Base-by-base conservation (phyloP, 805 yeast genomes). In the Ascoidea asiatica region DNA sequence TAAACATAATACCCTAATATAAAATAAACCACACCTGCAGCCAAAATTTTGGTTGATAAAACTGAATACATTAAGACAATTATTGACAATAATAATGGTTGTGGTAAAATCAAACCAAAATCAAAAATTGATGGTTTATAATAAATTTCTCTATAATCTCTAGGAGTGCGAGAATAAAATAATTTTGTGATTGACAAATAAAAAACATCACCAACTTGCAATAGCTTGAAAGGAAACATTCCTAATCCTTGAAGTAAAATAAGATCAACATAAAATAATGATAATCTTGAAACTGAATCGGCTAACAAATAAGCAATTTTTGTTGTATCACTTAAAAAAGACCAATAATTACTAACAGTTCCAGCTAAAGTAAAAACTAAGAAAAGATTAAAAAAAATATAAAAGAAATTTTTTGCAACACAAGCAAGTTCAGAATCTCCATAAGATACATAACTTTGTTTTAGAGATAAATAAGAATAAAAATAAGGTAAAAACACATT, bases 241-340 rank as follows among this genome's bases (percentile, higher is more conserved):
- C 77, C 77, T 43, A 77, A 53, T 0, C 88, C 92, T 58, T 83
- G 92, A 46, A 82, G 68, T 19, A 82, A 64, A 47, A 82, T 81
- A 60, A 75, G 65, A 54, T 75, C 77, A 43, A 70, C 75, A 50
- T 75, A 75, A 51, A 75, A 75, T 40, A 75, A 59, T 2, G 79
- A 72, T 36, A 73, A 58, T 38, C 68, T 64, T 53, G 71, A 72
- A 44, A 75, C 63, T 1, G 79, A 73, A 11, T 65, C 61, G 5
- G 80, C 80, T 47, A 75, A 56, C 44, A 72, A 68, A 45, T 69
- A 73, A 1, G 80, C 80, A 46, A 75, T 72, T 54, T 70, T 72
- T 13, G 79, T 74, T 8, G 81, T 75, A 52, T 75, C 81, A 21
- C 77, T 66, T 19, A 77, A 63, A 43, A 73, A 63, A 0, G 80